These are phyloP conservation scores for Limonomyces culmigenus DNA, from an alignment of 1,284 basidiomycete genomes.

Conservation along the genomic window DNA sequence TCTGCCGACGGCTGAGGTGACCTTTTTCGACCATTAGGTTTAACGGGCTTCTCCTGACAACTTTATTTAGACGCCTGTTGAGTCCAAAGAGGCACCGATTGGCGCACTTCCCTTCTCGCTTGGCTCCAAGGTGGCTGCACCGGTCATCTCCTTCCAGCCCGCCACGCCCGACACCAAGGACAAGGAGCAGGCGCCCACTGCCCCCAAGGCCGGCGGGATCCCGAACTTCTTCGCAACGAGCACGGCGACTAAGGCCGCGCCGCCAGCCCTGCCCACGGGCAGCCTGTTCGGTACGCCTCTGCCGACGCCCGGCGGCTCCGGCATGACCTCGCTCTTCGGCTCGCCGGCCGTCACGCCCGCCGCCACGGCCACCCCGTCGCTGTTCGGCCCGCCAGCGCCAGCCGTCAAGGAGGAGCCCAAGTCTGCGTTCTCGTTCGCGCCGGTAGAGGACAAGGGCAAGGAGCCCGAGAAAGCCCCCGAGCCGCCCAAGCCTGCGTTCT, in stretches of 20 bases:
- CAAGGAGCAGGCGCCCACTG: constrained; percentile 4
- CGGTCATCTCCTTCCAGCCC: constrained; percentile 5
- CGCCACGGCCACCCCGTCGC: constrained; percentile 8
- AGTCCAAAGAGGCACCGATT: constrained; percentile 51
- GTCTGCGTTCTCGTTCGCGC: constrained; percentile 14
- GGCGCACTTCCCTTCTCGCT: constrained; percentile 49
- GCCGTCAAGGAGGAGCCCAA: constrained; percentile 8
- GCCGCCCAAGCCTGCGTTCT: constrained; percentile 6
- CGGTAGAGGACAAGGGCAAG: constrained; percentile 13
- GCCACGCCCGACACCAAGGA: constrained; percentile 6
- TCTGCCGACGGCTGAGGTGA: too few species aligned
- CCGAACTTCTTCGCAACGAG: constrained; percentile 36
- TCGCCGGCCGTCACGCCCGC: too few species aligned
- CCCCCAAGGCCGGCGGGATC: constrained; percentile 11
- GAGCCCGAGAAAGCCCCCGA: constrained; percentile 1
- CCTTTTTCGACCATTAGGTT: background rate
- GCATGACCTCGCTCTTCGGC: background rate
- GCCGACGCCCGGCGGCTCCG: background rate
- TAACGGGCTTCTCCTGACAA: constrained; percentile 10
- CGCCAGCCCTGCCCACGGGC: background rate
- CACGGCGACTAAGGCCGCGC: too few species aligned
- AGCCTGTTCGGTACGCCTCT: background rate
- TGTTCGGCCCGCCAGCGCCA: constrained; percentile 9
- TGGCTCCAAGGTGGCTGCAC: constrained; percentile 12
- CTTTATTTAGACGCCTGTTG: constrained; percentile 12